A percentile compares a stretch with the other conserved stretches of the same genome.
These are phyloP conservation scores for Phaeosphaeriaceae sp. DNA, from an alignment of 2,329 filamentous ascomycete genomes.

Conservation along the genomic window DNA sequence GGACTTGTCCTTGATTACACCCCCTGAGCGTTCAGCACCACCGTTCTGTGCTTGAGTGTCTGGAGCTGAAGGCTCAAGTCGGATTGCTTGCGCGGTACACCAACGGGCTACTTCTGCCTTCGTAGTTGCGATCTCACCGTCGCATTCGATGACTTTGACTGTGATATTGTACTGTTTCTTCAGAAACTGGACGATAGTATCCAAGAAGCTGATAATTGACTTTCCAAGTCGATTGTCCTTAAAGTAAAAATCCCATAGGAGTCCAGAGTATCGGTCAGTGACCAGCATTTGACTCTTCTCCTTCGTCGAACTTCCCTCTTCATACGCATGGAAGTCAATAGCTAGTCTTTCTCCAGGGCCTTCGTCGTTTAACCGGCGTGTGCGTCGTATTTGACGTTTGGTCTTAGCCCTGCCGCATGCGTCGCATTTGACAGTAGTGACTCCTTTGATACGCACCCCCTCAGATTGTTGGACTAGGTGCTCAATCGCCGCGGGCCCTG, in stretches of 20 bases:
- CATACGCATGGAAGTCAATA: too few relatives aligned
- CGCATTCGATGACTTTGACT: constrained; percentile 9
- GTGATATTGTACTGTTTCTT: constrained; percentile 1
- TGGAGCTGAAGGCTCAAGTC: constrained; percentile 10
- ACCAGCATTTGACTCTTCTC: too few relatives aligned
- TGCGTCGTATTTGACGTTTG: too few relatives aligned
- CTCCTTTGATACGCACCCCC: not conserved
- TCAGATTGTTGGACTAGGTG: not conserved
- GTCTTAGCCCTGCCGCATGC: too few relatives aligned
- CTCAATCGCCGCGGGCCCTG: too few relatives aligned
- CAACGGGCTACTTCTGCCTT: constrained; percentile 2
- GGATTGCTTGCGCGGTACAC: not conserved
- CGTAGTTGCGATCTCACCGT: too few relatives aligned
- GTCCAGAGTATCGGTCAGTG: too few relatives aligned
- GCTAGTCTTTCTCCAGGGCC: too few relatives aligned
- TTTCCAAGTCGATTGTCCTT: not conserved
- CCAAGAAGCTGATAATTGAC: constrained; percentile 5
- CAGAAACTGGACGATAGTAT: not conserved
- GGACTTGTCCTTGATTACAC: constrained; percentile 10
- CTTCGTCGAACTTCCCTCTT: too few relatives aligned
- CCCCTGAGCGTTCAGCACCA: too few relatives aligned
- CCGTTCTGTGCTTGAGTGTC: constrained; percentile 15
- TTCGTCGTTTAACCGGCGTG: too few relatives aligned
- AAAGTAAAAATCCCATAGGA: too few relatives aligned
- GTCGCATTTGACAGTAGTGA: not conserved